Percentiles rank a stretch among this genome's conserved stretches.
Conservation (phyloP, 2,329 filamentous ascomycete genomes). For the Fusarium vanettenii region DNA sequence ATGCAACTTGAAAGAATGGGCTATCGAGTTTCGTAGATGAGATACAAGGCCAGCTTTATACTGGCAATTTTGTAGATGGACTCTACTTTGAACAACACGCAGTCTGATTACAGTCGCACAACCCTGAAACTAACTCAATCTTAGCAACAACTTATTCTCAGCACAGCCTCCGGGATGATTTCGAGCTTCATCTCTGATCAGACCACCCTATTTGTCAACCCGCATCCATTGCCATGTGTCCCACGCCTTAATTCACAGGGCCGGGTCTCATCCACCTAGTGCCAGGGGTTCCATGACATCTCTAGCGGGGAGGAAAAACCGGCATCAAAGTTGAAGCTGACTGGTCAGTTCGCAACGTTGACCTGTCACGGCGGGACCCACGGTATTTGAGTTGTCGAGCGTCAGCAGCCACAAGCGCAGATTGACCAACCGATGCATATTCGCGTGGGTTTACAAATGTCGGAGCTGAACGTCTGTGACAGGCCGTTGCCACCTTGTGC, state of each 20-base stretch:
- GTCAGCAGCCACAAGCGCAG: neutral
- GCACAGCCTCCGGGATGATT: neutral
- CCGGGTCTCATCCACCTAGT: neutral
- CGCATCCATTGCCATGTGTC: neutral
- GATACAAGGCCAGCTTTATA: neutral
- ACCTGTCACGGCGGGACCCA: neutral
- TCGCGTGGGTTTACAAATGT: neutral
- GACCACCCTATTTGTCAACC: neutral
- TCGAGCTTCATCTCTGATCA: neutral
- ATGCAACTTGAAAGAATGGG: neutral
- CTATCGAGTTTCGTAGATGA: neutral
- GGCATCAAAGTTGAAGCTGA: neutral
- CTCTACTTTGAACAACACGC: neutral
- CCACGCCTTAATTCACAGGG: neutral
- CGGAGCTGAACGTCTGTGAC: neutral
- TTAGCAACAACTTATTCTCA: neutral
- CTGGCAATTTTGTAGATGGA: neutral
- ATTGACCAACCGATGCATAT: neutral
- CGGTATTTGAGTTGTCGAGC: neutral
- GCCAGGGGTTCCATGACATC: neutral
- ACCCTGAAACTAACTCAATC: neutral
- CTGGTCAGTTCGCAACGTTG: slow-evolving; percentile 15
- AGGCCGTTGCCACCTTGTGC: neutral
- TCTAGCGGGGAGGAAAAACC: neutral
- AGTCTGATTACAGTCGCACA: neutral